Base-by-base conservation (phyloP, 208 protist species). In the Acanthamoeba healyi region DNA sequence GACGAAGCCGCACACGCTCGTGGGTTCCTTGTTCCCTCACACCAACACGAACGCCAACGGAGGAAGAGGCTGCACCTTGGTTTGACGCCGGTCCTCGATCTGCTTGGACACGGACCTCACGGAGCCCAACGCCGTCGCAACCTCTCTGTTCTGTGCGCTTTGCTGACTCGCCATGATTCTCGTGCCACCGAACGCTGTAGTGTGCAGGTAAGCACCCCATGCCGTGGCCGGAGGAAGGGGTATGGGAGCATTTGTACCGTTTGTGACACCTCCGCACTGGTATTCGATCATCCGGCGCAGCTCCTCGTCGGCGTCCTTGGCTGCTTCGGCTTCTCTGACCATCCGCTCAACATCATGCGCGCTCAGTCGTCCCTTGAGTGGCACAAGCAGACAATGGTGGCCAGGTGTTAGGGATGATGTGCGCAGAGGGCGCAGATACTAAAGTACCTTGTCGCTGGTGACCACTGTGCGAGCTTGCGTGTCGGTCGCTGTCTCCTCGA, bases 311-410 rank as follows among this genome's bases (percentile, higher is more conserved):
- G 97, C 93, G 74, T 65, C 95, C 86, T 96, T 96, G 95, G 93
- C 97, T 24, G 95, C 87, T 89, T 99, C 98, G 32, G 98, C 98
- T 87, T 99, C 98, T 87, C 97, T 88, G 61, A 99, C 97, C 98
- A 99, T 99, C 63, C 97, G 94, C 91, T 99, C 98, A 87, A 99
- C 99, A 91, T 99, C 97, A 32, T 98, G 97, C 95, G 98, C 97
- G 58, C 67, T 86, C 1, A 98, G 92, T 72, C 97, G 63, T 32
- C 95, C 96, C 65, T 74, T n/a, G n/a, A n/a, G n/a, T n/a, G n/a
- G 65, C 65, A 74, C 4, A 26, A 44, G 24, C 34, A n/a, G 0
- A 22, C 9, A 42, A 26, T 9, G 36, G 22, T 1, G 34, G n/a
- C 29, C 3, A 74, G 29, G 17, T n/a, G n/a, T 70, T n/a, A n/a